Conservation (phyloP, 306 rosid genomes). For the Glycine soja region DNA sequence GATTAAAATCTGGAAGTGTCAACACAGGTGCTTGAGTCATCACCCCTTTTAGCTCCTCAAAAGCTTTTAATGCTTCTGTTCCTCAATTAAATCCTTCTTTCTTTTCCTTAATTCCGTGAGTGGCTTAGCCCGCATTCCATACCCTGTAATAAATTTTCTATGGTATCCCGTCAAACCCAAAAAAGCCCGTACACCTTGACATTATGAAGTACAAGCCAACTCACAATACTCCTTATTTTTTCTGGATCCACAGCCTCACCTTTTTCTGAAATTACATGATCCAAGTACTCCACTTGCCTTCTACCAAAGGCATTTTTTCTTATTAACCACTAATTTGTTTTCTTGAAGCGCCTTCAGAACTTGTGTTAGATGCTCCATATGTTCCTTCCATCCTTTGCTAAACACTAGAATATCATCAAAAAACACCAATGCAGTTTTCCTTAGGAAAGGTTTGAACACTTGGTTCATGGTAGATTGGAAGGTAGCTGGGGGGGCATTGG, state of each 20-base stretch:
- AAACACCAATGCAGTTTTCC: not conserved
- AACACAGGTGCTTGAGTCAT: not conserved
- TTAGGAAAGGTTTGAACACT: not conserved
- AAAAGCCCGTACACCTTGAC: not conserved
- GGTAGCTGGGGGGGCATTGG: not conserved
- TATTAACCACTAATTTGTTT: not conserved
- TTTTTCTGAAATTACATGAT: not conserved
- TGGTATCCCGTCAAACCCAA: not conserved
- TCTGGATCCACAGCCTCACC: not conserved
- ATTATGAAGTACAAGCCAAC: not conserved
- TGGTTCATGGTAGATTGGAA: not conserved
- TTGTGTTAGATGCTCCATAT: too few species aligned
- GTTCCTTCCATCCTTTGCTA: too few species aligned
- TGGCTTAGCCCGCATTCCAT: not conserved
- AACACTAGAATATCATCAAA: not conserved
- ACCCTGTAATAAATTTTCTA: not conserved
- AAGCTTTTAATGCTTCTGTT: accelerated
- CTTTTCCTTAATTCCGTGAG: too few species aligned
- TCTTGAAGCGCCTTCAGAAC: too few species aligned
- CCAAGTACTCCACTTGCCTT: not conserved
- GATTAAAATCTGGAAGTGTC: not conserved
- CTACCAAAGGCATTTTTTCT: not conserved
- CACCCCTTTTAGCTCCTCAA: too few species aligned
- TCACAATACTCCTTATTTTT: not conserved
- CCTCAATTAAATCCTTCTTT: not conserved